These are phyloP conservation scores for Fusarium xyrophilum DNA, from an alignment of 2,329 filamentous ascomycete species.

Conservation along the genomic window DNA sequence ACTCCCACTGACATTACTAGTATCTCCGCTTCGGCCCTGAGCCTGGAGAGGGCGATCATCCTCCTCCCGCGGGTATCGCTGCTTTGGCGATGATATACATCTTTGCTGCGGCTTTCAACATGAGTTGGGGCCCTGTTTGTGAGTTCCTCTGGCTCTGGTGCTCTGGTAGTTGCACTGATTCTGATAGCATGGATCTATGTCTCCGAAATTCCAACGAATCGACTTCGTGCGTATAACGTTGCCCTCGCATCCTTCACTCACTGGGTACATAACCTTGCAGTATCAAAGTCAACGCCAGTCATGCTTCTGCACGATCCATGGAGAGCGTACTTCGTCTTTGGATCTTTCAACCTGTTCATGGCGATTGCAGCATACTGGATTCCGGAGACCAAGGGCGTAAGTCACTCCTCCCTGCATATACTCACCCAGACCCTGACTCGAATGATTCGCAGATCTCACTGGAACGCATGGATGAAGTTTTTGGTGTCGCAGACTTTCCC, in stretches of 20 bases:
- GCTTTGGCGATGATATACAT: slow-evolving; percentile 67
- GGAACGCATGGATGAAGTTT: slow-evolving; percentile 31
- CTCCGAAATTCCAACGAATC: slow-evolving; percentile 66
- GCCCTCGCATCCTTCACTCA: slow-evolving; percentile 67
- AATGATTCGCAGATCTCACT: slow-evolving; percentile 17
- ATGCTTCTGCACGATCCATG: slow-evolving; percentile 59
- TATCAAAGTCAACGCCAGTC: slow-evolving; percentile 64
- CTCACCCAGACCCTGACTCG: neutral
- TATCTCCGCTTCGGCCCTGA: slow-evolving; percentile 60
- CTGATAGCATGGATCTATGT: slow-evolving; percentile 53
- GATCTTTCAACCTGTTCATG: slow-evolving; percentile 64
- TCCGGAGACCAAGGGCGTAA: slow-evolving; percentile 65
- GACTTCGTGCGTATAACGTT: slow-evolving; percentile 66
- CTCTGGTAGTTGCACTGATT: neutral
- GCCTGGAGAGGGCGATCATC: slow-evolving; percentile 45
- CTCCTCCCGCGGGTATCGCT: slow-evolving; percentile 56
- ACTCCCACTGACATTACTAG: neutral
- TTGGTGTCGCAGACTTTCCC: slow-evolving; percentile 28
- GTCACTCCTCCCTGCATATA: neutral
- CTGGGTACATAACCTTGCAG: slow-evolving; percentile 70
- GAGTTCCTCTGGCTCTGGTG: slow-evolving; percentile 46
- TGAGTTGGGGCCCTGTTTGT: slow-evolving; percentile 69
- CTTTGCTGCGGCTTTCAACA: slow-evolving; percentile 67
- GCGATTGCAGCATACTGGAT: slow-evolving; percentile 55
- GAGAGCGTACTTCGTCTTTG: slow-evolving; percentile 65